phyloP scores from a whole-genome alignment of 2,329 filamentous ascomycete genomes.

The Berkeleyomyces rouxiae region DNA sequence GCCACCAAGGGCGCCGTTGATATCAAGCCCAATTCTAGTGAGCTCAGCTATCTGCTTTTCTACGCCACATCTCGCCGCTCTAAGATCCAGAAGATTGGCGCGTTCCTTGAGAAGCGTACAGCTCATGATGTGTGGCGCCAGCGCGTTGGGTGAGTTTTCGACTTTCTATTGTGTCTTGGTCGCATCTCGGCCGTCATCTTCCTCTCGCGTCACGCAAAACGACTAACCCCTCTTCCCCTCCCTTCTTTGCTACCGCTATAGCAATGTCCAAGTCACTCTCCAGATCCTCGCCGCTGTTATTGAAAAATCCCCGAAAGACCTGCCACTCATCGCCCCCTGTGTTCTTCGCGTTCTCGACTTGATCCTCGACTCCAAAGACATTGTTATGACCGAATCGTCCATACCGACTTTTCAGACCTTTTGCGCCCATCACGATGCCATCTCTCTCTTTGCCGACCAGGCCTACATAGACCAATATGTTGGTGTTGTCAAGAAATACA shows the following conservation, averaged over 20 bases:
- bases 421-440: slow-evolving; percentile 75
- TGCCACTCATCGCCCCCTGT: slow-evolving; percentile 72
- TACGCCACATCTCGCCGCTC: slow-evolving; percentile 87
- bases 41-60: slow-evolving; percentile 92
- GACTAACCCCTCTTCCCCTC: not conserved
- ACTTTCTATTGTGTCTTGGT: not conserved
- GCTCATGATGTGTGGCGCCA: slow-evolving; percentile 79
- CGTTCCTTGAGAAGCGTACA: slow-evolving; percentile 87
- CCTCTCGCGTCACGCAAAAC: not conserved
- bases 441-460: slow-evolving; percentile 71
- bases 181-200: not conserved
- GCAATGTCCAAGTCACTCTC: slow-evolving; percentile 86
- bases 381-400: slow-evolving; percentile 84
- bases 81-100: slow-evolving; percentile 91
- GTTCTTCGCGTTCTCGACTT: slow-evolving; percentile 72
- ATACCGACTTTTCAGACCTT: slow-evolving; percentile 75
- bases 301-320: slow-evolving; percentile 79
- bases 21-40: slow-evolving; percentile 89
- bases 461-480: slow-evolving; percentile 71
- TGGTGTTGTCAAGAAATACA: slow-evolving; percentile 64
- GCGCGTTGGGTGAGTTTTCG: slow-evolving; percentile 54
- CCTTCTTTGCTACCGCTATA: slow-evolving; percentile 32
- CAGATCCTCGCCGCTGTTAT: slow-evolving; percentile 83
- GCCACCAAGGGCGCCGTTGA: slow-evolving; percentile 82
- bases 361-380: slow-evolving; percentile 70